Conservation (phyloP, 2,329 filamentous ascomycete genomes). For the Plectosphaerella cucumerina region DNA sequence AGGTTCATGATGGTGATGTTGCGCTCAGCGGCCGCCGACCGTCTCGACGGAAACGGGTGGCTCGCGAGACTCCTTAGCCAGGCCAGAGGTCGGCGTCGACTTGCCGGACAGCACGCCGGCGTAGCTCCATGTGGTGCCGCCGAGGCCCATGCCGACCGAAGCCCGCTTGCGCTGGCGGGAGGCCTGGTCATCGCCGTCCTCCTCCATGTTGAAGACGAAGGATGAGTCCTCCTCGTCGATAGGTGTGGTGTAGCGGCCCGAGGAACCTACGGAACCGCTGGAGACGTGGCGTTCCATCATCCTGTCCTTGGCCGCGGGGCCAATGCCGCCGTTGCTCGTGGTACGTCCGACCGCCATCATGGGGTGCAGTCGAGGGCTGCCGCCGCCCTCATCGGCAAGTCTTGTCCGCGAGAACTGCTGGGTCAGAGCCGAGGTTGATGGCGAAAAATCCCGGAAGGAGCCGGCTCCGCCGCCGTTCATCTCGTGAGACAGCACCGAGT, state of each 20-base stretch:
- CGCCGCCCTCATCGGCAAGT: conserved; percentile 40
- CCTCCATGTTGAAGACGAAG: conserved; percentile 64
- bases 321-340: conserved; percentile 31
- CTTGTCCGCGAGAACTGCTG: conserved; percentile 60
- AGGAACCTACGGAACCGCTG: conserved; percentile 53
- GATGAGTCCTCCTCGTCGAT: conserved; percentile 62
- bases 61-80: conserved; percentile 13
- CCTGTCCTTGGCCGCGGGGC: conserved; percentile 32
- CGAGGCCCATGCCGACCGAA: conserved; percentile 37
- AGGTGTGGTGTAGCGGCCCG: conserved; percentile 56
- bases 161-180: conserved; percentile 44
- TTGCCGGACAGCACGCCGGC: conserved; percentile 6
- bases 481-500: conserved; percentile 55
- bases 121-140: conserved; percentile 23
- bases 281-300: conserved; percentile 55
- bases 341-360: conserved; percentile 35
- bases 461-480: conserved; percentile 30
- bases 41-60: conserved; percentile 13
- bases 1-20: no score
- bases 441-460: conserved; percentile 31
- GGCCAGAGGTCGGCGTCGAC: conserved; percentile 5
- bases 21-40: conserved; percentile 10
- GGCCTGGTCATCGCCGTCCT: conserved; percentile 49
- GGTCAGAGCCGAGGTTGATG: conserved; percentile 52
- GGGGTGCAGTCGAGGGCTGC: conserved; percentile 49